These are phyloP conservation scores for Cystobasidium onofrii DNA, from an alignment of 768 basidiomycete species.

Conservation along the genomic window DNA sequence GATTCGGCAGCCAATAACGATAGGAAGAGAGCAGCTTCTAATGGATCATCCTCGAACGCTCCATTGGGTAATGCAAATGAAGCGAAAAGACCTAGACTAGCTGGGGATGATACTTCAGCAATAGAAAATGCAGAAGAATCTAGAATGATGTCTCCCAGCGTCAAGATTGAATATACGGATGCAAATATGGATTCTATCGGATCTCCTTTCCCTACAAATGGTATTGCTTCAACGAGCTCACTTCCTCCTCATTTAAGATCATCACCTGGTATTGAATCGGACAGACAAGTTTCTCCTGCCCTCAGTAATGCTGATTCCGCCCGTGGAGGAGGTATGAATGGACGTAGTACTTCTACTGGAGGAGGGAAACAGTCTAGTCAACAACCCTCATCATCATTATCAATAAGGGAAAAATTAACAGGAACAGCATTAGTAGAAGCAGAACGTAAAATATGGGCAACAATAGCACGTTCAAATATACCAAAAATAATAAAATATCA, in stretches of 20 bases:
- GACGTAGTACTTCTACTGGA: no score
- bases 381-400: not conserved
- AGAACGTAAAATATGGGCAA: conserved; percentile 81
- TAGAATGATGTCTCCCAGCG: not conserved
- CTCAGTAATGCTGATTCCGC: not conserved
- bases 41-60: conserved; percentile 37
- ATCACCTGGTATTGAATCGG: not conserved
- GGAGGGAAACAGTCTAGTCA: not conserved
- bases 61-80: not conserved
- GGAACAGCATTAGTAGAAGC: not conserved
- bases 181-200: not conserved
- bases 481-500: conserved; percentile 57
- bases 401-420: not conserved
- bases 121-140: not conserved
- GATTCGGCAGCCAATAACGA: conserved; percentile 49
- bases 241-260: not conserved
- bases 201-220: not conserved
- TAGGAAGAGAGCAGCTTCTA: conserved; percentile 44
- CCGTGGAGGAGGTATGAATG: not conserved
- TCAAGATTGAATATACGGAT: conserved; percentile 1
- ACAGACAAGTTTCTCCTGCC: not conserved
- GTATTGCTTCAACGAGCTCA: not conserved
- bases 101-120: not conserved
- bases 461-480: conserved; percentile 73
- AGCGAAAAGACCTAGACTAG: not conserved